Evolutionary conservation across 345 rosid species (phyloP).

Genomic region (Rhodomyrtus tomentosa): DNA sequence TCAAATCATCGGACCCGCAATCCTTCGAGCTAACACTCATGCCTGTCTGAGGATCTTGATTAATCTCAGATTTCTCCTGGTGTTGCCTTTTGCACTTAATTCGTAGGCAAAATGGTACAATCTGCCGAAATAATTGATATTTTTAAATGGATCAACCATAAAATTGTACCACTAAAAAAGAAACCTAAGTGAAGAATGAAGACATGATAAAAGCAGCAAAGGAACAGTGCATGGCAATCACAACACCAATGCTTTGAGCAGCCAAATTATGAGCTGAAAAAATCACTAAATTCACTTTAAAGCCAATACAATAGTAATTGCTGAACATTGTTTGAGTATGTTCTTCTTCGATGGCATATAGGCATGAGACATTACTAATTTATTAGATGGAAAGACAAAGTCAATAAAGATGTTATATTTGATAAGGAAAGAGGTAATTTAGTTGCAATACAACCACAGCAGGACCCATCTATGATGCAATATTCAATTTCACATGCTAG

Average conservation of each 20-base stretch:
- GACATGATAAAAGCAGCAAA: background rate
- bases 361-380: background rate
- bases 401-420: background rate
- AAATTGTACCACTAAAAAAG: background rate
- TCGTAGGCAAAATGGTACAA: slow-evolving; percentile 48
- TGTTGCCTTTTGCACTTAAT: slow-evolving; percentile 48
- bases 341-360: background rate
- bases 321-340: background rate
- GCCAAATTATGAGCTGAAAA: background rate
- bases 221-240: background rate
- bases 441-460: background rate
- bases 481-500: background rate
- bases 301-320: background rate
- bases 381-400: background rate
- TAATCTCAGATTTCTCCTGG: slow-evolving; percentile 8
- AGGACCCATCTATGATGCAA: background rate
- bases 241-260: background rate
- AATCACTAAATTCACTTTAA: background rate
- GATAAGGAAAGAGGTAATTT: background rate
- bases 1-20: slow-evolving; percentile 35
- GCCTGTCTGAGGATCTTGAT: slow-evolving; percentile 14
- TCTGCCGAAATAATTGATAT: slow-evolving; percentile 12
- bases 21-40: slow-evolving; percentile 8
- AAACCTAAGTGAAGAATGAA: background rate
- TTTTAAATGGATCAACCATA: background rate